These are phyloP conservation scores for Blastobotrys capitulatus DNA, from an alignment of 1,139 yeast species.

Conservation along the genomic window DNA sequence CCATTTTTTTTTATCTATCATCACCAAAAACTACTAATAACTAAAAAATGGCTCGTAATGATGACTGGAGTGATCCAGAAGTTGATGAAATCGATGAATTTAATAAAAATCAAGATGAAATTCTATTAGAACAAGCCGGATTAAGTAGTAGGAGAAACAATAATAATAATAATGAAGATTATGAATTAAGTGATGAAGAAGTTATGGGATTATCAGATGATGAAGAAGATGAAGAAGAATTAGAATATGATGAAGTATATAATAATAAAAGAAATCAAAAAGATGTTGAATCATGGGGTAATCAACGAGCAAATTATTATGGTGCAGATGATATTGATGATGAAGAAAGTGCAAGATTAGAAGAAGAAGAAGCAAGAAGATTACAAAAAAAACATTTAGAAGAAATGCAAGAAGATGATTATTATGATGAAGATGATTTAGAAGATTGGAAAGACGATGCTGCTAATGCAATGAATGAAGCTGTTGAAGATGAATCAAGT, in stretches of 20 bases:
- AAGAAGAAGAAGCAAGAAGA: conserved; percentile 84
- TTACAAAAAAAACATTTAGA: conserved; percentile 81
- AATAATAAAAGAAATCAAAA: conserved; percentile 50
- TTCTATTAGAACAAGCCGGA: conserved; percentile 56
- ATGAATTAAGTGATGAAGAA: conserved; percentile 48
- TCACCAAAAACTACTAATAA: background rate
- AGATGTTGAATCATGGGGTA: conserved; percentile 74
- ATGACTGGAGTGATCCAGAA: background rate
- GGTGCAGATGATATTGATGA: conserved; percentile 78
- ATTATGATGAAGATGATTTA: conserved; percentile 73
- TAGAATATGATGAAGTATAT: conserved; percentile 22
- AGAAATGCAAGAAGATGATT: conserved; percentile 78
- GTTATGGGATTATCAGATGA: conserved; percentile 38
- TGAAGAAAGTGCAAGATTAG: conserved; percentile 69
- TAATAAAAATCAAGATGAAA: conserved; percentile 58
- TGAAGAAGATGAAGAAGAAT: conserved; percentile 28
- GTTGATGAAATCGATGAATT: conserved; percentile 64
- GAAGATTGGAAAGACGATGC: conserved; percentile 41
- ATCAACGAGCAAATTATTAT: conserved; percentile 62
- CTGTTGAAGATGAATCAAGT: conserved; percentile 27
- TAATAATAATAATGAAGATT: conserved; percentile 25
- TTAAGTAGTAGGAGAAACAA: conserved; percentile 34
- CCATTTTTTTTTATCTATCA: background rate
- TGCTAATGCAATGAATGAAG: conserved; percentile 17
- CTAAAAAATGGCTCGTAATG: background rate